Base-by-base conservation (phyloP, 2,329 filamentous ascomycete genomes). In the Raffaelea arxii region DNA sequence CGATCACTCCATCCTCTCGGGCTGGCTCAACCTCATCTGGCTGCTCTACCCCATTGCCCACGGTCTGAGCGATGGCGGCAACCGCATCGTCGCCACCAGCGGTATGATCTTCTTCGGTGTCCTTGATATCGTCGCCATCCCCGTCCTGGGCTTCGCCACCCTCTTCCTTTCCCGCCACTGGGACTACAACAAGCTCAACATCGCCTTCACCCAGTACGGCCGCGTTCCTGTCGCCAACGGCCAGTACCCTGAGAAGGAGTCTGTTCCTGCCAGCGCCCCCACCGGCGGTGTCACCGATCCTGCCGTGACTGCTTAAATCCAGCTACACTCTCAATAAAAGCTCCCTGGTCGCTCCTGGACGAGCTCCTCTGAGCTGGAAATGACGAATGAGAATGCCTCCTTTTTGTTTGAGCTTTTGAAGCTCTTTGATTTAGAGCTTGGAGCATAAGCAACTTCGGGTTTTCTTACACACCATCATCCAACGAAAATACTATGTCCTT, bases 141-240 rank as follows among this genome's bases (percentile, higher is more conserved):
- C 71, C 11, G 65, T 67, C 16, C 51, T 72, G 12, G 61, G 66
- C 36, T 60, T 66, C 22, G 60, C 61, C 46, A 66, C 72, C 53
- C 49, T 75, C 39, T 44, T 67, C 55, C 58, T 75, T 6, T 62
- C 71, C 11, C 61, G 65, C 49, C 41, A 40, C 46, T 77, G 75
- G 72, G 73, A 78, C 57, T 77, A 74, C 50, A 61, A 61, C 50
- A 58, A 60, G 27, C 59, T 78, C 49, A 74, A 73, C 59, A 56
- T 78, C 36, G 65, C 67, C 48, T 77, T 78, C 52, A 77, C 72
- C 21, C 73, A 76, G 57, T 74, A 75, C 54, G 73, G 73, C 44
- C 69, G 72, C 18, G 70, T 75, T 21, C 54, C 58, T n/a, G 55
- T 64, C n/a, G 54, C 54, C 9, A 53, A 55, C 12, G 67, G 66